Percentiles rank a stretch among this genome's conserved stretches.
phyloP scores from a whole-genome alignment of 805 yeast genomes.

The Grigorovia yakushimaensis region DNA sequence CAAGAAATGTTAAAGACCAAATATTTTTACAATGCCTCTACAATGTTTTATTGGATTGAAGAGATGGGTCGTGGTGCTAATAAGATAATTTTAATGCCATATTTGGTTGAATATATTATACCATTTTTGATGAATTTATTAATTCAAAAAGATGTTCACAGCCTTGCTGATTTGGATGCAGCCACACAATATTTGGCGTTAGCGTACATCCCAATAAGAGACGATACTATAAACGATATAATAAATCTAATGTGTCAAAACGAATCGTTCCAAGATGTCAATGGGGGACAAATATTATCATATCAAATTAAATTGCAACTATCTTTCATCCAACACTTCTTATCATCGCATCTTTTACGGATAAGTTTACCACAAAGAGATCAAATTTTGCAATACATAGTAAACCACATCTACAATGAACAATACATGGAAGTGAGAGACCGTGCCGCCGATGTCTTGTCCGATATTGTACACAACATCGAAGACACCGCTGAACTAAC shows the following conservation, averaged over 20 bases:
- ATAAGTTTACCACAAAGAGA: slow-evolving; percentile 40
- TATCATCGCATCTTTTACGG: slow-evolving; percentile 55
- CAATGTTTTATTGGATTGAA: slow-evolving; percentile 51
- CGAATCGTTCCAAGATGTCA: not conserved
- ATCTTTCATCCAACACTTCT: slow-evolving; percentile 63
- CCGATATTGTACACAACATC: slow-evolving; percentile 67
- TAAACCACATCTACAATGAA: slow-evolving; percentile 44
- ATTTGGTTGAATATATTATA: slow-evolving; percentile 42
- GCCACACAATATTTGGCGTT: slow-evolving; percentile 36
- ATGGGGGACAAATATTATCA: slow-evolving; percentile 29
- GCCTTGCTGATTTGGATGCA: slow-evolving; percentile 53
- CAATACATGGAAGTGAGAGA: slow-evolving; percentile 67
- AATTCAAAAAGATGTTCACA: slow-evolving; percentile 75
- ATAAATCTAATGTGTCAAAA: slow-evolving; percentile 2
- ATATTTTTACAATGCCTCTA: slow-evolving; percentile 58
- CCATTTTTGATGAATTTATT: slow-evolving; percentile 63
- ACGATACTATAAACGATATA: slow-evolving; percentile 6
- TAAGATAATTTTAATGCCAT: slow-evolving; percentile 43
- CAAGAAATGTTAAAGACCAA: slow-evolving; percentile 51
- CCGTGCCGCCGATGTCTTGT: slow-evolving; percentile 61
- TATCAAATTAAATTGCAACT: slow-evolving; percentile 63
- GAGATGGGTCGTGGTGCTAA: slow-evolving; percentile 45
- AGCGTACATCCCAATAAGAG: slow-evolving; percentile 39
- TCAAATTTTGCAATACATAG: slow-evolving; percentile 41
- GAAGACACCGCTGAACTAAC: slow-evolving; percentile 33